Evolutionary conservation across 73 alveolate species (phyloP), one percentile per base, ranked within the genome.

Genomic region (Paramecium bursaria): DNA sequence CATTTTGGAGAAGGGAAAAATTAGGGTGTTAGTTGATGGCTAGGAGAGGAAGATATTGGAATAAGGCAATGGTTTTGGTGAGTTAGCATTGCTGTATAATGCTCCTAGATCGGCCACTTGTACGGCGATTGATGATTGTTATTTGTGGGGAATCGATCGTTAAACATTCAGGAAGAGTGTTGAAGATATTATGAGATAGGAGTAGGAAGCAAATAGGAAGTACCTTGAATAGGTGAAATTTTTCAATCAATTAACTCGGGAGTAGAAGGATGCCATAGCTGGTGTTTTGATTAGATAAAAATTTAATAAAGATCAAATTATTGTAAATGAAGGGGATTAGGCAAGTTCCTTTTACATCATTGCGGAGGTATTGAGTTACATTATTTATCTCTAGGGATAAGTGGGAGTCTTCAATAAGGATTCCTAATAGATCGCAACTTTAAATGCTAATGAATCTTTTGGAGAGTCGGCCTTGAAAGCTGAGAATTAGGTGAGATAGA

Each of bases 101-200:
- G 92, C 92, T 17, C 92, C 92, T 39, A 35, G 92, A 27, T 74
- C 90, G 23, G 92, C 90, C 21, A 51, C 92, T 35, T 53, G 87
- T 49, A 23, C 46, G 17, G 86, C 92, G 3, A 60, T 55, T 0
- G 61, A 80, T 49, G 88, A 75, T 22, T 86, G 92, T 31, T 79
- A 30, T 42, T 60, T 86, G 14, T 86, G 90, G 90, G 88, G 86
- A 33, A 76, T 86, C 11, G 92, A 86, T 48, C 75, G 92, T 52
- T 74, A 55, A 48, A 86, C 87, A 6, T 86, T 86, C 46, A 50
- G 92, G 53, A 79, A 73, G 76, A 73, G 75, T 50, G 51, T 79
- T 17, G 89, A 79, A 54, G 51, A 54, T 2, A 79, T 54, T 31
- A 79, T 79, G 85, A 79, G 85, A 21, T 53, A 48, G 21, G 89